Conservation (phyloP, 169 alveolate genomes). For the Cyclospora cayetanensis region DNA sequence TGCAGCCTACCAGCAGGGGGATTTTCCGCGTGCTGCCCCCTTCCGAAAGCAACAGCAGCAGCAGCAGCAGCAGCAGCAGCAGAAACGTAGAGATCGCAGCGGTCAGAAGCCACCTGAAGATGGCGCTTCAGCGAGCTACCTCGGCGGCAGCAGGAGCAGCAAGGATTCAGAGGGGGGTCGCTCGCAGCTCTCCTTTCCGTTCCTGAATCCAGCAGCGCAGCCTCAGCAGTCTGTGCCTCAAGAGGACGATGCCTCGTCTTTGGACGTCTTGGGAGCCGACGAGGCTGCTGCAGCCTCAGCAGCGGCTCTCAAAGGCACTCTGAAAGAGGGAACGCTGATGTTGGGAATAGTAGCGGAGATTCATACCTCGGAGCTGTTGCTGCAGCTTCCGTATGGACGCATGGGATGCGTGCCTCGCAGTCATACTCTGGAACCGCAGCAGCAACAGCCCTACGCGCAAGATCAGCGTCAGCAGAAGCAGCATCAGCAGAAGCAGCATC, state of each 20-base stretch:
- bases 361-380: neutral
- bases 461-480: neutral
- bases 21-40: neutral
- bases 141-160: conserved; percentile 8
- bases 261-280: neutral
- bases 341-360: conserved; percentile 13
- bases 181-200: conserved; percentile 4
- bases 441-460: neutral
- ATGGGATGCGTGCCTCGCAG: conserved; percentile 30
- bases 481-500: neutral
- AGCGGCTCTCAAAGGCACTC: neutral
- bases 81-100: too few relatives aligned
- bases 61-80: conserved; percentile 19
- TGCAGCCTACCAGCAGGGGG: neutral
- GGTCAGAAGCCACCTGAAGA: neutral
- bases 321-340: conserved; percentile 39
- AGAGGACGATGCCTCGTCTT: neutral
- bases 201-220: conserved; percentile 1
- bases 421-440: neutral
- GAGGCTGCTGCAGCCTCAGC: conserved; percentile 43
- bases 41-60: neutral
- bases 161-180: neutral
- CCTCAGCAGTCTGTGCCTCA: conserved; percentile 32
- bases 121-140: neutral
- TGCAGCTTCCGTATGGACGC: conserved; percentile 40